Conservation (phyloP, 2,329 filamentous ascomycete genomes). For the Fusarium setosum region DNA sequence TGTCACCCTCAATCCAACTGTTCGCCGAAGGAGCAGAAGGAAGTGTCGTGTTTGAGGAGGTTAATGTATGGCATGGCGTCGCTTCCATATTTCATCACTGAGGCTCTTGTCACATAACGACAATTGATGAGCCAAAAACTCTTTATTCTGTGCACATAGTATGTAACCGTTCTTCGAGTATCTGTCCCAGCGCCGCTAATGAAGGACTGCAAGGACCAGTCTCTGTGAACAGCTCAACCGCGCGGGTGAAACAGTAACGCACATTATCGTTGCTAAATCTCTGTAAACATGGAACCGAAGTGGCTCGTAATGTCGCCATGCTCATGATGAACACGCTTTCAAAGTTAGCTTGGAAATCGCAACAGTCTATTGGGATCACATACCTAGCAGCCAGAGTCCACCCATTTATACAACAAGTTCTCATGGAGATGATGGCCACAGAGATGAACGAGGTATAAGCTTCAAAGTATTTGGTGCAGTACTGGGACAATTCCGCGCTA, state of each 20-base stretch:
- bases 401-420: background rate
- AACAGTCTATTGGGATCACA: background rate
- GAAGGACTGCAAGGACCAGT: background rate
- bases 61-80: constrained; percentile 5
- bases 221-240: background rate
- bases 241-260: background rate
- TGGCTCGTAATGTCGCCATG: background rate
- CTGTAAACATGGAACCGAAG: background rate
- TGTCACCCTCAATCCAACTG: background rate
- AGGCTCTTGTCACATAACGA: background rate
- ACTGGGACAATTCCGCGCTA: background rate
- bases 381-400: constrained; percentile 1
- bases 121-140: background rate
- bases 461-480: constrained; percentile 4
- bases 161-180: background rate
- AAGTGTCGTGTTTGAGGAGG: background rate
- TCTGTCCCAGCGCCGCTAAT: background rate
- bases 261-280: background rate
- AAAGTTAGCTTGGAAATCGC: no score
- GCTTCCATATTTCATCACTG: background rate
- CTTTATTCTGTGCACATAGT: background rate
- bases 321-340: background rate
- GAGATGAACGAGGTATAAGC: background rate
- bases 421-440: background rate
- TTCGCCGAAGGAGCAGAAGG: background rate